Conservation (phyloP, 2,329 filamentous ascomycete genomes). For the Colletotrichum eremochloae region DNA sequence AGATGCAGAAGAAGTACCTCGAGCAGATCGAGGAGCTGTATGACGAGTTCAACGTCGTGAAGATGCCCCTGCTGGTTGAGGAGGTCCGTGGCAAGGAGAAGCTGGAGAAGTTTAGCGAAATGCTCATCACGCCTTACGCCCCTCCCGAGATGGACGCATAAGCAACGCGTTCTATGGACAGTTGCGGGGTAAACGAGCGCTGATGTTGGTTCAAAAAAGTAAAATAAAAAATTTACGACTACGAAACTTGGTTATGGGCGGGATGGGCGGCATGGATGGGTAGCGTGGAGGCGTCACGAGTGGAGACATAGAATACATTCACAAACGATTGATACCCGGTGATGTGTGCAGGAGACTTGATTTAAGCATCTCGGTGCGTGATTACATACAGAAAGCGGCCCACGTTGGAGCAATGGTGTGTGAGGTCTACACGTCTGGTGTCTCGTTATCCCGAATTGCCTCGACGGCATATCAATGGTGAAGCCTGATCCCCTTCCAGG, state of each 20-base stretch:
- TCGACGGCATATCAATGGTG: background rate
- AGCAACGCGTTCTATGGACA: background rate
- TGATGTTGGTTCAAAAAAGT: background rate
- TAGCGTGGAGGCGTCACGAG: slow-evolving; percentile 30
- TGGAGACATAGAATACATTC: slow-evolving; percentile 41
- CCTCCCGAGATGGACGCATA: slow-evolving; percentile 64
- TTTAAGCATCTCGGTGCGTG: slow-evolving; percentile 31
- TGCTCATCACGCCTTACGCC: slow-evolving; percentile 82
- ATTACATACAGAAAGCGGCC: slow-evolving; percentile 24
- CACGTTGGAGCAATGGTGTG: slow-evolving; percentile 7
- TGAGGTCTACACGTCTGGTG: background rate
- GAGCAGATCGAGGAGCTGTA: slow-evolving; percentile 99
- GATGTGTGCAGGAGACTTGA: slow-evolving; percentile 36
- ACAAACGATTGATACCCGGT: slow-evolving; percentile 42
- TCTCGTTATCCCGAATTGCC: slow-evolving; percentile 7
- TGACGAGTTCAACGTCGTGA: slow-evolving; percentile 98
- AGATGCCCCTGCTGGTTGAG: slow-evolving; percentile 96
- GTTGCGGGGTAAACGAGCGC: background rate
- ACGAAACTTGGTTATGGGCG: slow-evolving; percentile 31
- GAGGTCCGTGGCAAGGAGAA: slow-evolving; percentile 96
- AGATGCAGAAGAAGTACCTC: slow-evolving; percentile 99
- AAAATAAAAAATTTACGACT: slow-evolving; percentile 18
- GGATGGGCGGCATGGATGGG: slow-evolving; percentile 26
- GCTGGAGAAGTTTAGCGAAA: slow-evolving; percentile 89
- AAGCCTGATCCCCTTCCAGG: slow-evolving; percentile 3